Conservation (phyloP, 768 basidiomycete genomes). For the Porphyrellus cyaneotinctus region DNA sequence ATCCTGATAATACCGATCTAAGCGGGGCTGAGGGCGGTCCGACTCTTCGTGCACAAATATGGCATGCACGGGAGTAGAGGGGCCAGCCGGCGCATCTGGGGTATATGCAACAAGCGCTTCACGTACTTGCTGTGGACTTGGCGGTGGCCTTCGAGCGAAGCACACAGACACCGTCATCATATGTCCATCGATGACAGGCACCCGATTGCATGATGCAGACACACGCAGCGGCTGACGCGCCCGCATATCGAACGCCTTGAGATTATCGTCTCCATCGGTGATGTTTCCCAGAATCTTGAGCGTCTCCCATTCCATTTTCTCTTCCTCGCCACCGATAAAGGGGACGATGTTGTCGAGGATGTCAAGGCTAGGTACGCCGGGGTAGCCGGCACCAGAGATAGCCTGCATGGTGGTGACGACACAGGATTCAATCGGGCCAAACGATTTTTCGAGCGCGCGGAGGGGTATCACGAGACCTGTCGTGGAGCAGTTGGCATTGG, state of each 20-base stretch:
- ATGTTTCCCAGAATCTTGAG: conserved; percentile 93
- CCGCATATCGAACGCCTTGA: conserved; percentile 81
- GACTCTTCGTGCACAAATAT: conserved; percentile 90
- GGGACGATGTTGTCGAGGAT: conserved; percentile 96
- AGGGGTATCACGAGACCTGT: conserved; percentile 92
- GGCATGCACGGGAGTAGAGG: conserved; percentile 79
- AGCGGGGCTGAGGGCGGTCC: conserved; percentile 89
- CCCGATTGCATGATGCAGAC: conserved; percentile 91
- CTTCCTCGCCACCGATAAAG: conserved; percentile 89
- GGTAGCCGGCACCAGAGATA: conserved; percentile 97
- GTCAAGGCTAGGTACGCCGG: conserved; percentile 85
- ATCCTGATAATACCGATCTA: conserved; percentile 86
- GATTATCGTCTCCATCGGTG: conserved; percentile 48
- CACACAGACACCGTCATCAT: conserved; percentile 85
- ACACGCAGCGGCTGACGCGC: conserved; percentile 75
- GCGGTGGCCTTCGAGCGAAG: conserved; percentile 75
- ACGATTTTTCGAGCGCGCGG: conserved; percentile 80
- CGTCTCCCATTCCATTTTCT: conserved; percentile 99
- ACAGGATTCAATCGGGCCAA: conserved; percentile 90
- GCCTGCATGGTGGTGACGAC: conserved; percentile 97
- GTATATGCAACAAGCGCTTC: conserved; percentile 74
- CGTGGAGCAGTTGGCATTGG: conserved; percentile 98
- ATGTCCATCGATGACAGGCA: conserved; percentile 95
- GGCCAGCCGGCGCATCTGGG: conserved; percentile 74
- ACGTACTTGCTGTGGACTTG: conserved; percentile 81